Base-by-base conservation (phyloP, 2,329 filamentous ascomycete genomes). In the Colletotrichum sp. region DNA sequence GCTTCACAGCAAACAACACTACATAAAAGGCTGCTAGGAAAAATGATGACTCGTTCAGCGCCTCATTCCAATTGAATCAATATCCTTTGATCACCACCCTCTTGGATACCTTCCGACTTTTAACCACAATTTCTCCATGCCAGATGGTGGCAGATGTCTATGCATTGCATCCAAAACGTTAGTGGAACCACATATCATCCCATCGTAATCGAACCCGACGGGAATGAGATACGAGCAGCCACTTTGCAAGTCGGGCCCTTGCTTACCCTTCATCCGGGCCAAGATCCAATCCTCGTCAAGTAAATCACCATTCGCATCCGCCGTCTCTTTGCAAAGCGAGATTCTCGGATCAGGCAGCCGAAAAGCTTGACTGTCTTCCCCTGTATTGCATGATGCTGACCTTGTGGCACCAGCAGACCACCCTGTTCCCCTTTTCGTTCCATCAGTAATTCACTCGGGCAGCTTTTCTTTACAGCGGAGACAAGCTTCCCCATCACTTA, bases 101-200 rank as follows among this genome's bases (percentile, higher is more conserved):
- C 13, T 36, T 36, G 1, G 6, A 36, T 36, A 36, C 13, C 34
- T 36, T 36, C 6, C 1, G 34, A 14, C 34, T 0, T 36, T 36
- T 36, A 2, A 36, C 34, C 13, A 36, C 13, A 36, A 7, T 1
- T 36, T 36, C 34, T 36, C 13, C 3, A 0, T 36, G 34, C 34
- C 1, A 36, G 13, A 14, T 36, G 1, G 1, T 36, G 6, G 32
- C 3, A 36, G 13, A 14, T 3, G 1, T 14, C 34, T 2, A 14
- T 36, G 0, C 3, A 36, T 36, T 36, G 1, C 13, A 36, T 36
- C 13, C 0, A 1, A 2, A 14, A 3, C 13, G 6, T 36, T 36
- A 3, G 13, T 36, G 13, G 6, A 4, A 36, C 4, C 34, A 7
- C 34, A 4, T 3, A 7, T 6, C 1, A 7, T 36, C 13, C 6